Evolutionary conservation across 1,139 yeast species (phyloP).

Genomic region (Kazachstania sp.): DNA sequence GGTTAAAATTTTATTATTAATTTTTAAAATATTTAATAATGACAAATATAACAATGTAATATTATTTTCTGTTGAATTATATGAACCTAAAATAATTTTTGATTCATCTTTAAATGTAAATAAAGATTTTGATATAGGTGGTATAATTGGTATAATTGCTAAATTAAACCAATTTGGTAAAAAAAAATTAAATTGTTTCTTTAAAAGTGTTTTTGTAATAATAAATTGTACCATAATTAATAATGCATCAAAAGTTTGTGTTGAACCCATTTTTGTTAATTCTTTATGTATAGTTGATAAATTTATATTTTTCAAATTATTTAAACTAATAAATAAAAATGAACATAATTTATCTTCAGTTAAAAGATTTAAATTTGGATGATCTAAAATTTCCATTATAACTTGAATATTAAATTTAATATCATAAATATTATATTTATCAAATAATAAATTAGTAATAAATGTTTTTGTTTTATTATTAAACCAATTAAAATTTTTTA

Average conservation of each 20-base stretch:
- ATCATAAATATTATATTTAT: background rate
- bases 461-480: no score
- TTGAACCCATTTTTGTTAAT: conserved; percentile 19
- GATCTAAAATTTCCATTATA: conserved; percentile 35
- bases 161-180: conserved; percentile 26
- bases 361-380: conserved; percentile 29
- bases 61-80: conserved; percentile 19
- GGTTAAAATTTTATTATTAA: conserved; percentile 13
- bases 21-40: conserved; percentile 6
- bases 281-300: conserved; percentile 15
- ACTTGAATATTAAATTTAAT: conserved; percentile 13
- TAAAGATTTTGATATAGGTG: conserved; percentile 34
- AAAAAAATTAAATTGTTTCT: background rate
- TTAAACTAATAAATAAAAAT: conserved; percentile 15
- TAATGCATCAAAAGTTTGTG: conserved; percentile 26
- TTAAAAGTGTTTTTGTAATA: conserved; percentile 17
- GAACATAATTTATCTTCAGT: conserved; percentile 23
- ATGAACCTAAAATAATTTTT: conserved; percentile 6
- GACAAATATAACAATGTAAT: background rate
- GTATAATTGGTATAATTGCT: conserved; percentile 23
- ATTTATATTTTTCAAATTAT: conserved; percentile 9
- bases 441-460: no score
- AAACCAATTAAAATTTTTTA: no score
- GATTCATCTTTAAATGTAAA: conserved; percentile 29
- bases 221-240: conserved; percentile 25